Evolutionary conservation across 2,329 filamentous ascomycete species (phyloP), one percentile per base, ranked within the genome.

Genomic region (Colletotrichum horii): DNA sequence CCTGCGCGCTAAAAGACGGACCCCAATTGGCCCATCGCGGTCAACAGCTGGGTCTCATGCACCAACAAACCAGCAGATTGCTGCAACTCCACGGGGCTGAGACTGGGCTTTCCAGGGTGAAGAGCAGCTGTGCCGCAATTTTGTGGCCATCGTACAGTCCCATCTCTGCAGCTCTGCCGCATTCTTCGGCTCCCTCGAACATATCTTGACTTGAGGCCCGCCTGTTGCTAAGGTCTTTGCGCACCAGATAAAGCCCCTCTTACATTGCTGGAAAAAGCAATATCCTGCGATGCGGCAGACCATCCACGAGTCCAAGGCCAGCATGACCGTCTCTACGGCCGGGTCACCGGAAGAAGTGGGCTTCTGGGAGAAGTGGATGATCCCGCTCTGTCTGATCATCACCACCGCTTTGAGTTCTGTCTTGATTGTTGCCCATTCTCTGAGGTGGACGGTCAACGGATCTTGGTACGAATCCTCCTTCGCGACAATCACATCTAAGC

Each of bases 381-480:
- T 69, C 14, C 55, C 55, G 16, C 66, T 69, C 24, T 69, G 24
- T 34, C 24, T 69, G 34, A 4, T 69, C 55, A 60, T 74, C 60
- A 60, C 71, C 26, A 70, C 71, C 14, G 24, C 58, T 16, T n/a
- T 74, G 15, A 74, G 71, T 58, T 70, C 66, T 11, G 48, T 70
- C 15, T 61, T 74, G 36, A 38, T 74, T 28, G 71, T 70, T 14
- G 66, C 71, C 11, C 56, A 70, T 22, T 30, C 32, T 4, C 48
- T 30, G 15, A 58, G 34, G 34, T 74, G 71, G 71, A 56, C 61
- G 3, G 69, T 74, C 11, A 68, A 74, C 26, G 71, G 61, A 24
- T 70, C 66, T 15, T 62, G 60, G 56, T 74, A 74, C 61, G 48
- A 66, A 15, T 74, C 60, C 6, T 74, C 66, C 19, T 52, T 70